Evolutionary conservation across 2,329 filamentous ascomycete species (phyloP).

Genomic region (Pyricularia sp.): DNA sequence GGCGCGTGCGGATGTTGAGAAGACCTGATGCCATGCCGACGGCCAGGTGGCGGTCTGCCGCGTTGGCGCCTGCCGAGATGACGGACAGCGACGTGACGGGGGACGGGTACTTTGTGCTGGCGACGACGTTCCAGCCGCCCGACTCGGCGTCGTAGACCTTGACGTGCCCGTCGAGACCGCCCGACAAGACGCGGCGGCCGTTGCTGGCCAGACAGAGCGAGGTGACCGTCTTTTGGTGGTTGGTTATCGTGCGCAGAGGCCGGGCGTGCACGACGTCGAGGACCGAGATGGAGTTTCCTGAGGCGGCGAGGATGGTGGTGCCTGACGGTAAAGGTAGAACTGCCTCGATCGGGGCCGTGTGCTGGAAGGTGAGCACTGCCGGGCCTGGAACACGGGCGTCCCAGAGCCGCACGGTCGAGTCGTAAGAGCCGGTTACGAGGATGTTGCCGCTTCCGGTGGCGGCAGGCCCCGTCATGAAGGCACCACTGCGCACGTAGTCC

Average conservation of each 20-base stretch:
- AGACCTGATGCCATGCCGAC: constrained; percentile 92
- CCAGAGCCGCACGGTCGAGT: constrained; percentile 87
- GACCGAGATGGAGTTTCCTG: constrained; percentile 78
- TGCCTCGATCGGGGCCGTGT: constrained; percentile 75
- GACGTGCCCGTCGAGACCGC: constrained; percentile 86
- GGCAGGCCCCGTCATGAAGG: constrained; percentile 64
- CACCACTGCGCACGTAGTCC: constrained; percentile 82
- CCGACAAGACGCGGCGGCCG: constrained; percentile 69
- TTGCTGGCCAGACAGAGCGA: constrained; percentile 70
- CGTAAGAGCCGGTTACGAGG: constrained; percentile 84
- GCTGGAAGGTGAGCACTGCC: constrained; percentile 84
- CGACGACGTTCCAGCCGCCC: constrained; percentile 88
- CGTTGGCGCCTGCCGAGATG: constrained; percentile 51
- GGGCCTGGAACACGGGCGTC: constrained; percentile 62
- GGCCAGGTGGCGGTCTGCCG: constrained; percentile 81
- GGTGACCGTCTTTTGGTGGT: constrained; percentile 97
- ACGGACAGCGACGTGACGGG: constrained; percentile 78
- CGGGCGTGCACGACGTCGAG: constrained; percentile 86
- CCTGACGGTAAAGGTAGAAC: constrained; percentile 81
- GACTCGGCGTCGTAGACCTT: constrained; percentile 78
- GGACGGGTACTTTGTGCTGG: constrained; percentile 82
- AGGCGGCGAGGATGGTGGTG: constrained; percentile 72
- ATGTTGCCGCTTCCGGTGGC: constrained; percentile 46
- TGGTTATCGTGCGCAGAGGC: constrained; percentile 73
- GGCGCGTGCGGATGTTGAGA: constrained; percentile 28